Evolutionary conservation across 805 yeast genomes (phyloP), one percentile per base, ranked within the genome.

Genomic region (Pichia scutulata): DNA sequence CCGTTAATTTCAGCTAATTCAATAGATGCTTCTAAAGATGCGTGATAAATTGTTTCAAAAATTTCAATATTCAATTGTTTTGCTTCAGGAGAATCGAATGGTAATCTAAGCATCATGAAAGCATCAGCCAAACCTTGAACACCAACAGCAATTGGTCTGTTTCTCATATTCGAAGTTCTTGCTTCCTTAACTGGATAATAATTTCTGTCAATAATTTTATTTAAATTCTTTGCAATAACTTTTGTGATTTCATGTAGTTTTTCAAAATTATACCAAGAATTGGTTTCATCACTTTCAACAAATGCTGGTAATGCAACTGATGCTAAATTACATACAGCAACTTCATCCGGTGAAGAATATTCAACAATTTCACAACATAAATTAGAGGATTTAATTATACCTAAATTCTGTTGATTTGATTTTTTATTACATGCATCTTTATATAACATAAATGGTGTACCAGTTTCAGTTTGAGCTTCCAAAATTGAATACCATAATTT

Each of bases 351-450:
- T 33, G 75, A 63, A 13, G 82, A 78, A 62, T 77, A 78, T 65
- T 78, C 84, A 54, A 78, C 83, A 63, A 78, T 76, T 66, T 78
- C 84, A 64, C 82, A 77, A 64, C 84, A 78, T 66, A 78, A 74
- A 64, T 78, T 78, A 39, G 83, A 78, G 7, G 82, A 77, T 62
- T 78, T 78, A 63, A 78, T 78, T 40, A 72, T 65, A 59, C 84
- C 84, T 63, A 78, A 70, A 64, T 78, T 78, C 73, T 77, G 73
- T 65, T 78, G 84, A 67, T 78, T 78, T 49, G 82, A 69, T 66
- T 78, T 78, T 57, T 65, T 58, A 67, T 78, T 78, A 66, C 83
- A 78, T 14, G 83, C 79, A 66, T 78, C 84, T 65, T 78, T 78
- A 69, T 78, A 78, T 58, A 78, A 69, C 82, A 78, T 77, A 69